Evolutionary conservation across 805 yeast species (phyloP).

Genomic region (Saturnispora bothae): DNA sequence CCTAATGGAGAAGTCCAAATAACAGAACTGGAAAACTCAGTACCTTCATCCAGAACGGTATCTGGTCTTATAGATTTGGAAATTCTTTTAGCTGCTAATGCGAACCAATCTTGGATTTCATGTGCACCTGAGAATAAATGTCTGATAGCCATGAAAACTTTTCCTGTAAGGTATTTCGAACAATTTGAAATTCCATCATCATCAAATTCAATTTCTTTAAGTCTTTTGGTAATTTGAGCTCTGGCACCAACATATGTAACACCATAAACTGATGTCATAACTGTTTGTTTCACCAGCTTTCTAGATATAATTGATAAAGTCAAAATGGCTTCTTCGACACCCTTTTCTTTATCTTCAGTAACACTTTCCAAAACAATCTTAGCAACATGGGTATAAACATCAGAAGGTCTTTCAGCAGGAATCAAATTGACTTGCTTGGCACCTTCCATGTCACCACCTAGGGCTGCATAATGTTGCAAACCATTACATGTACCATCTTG

Average conservation of each 20-base stretch:
- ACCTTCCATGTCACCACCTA: constrained; percentile 79
- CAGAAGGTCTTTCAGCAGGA: constrained; percentile 66
- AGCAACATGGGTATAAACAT: constrained; percentile 67
- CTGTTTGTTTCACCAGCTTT: constrained; percentile 92
- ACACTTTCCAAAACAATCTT: constrained; percentile 47
- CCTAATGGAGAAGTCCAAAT: constrained; percentile 98
- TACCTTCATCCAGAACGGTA: constrained; percentile 41
- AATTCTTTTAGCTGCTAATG: constrained; percentile 71
- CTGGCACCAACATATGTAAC: constrained; percentile 92
- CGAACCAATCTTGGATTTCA: constrained; percentile 92
- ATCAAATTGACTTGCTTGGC: constrained; percentile 68
- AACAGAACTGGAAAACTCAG: constrained; percentile 71
- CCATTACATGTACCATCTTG: constrained; percentile 88
- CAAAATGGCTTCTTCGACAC: constrained; percentile 42
- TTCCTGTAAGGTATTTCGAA: constrained; percentile 59
- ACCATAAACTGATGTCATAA: constrained; percentile 97
- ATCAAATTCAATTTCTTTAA: constrained; percentile 45
- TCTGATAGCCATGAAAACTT: constrained; percentile 75
- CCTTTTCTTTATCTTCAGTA: constrained; percentile 41
- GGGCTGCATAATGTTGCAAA: constrained; percentile 76
- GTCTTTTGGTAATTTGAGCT: constrained; percentile 73
- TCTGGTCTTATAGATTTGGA: constrained; percentile 68
- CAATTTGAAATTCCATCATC: constrained; percentile 26
- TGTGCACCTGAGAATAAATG: constrained; percentile 89
- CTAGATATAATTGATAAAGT: constrained; percentile 60